Evolutionary conservation across 2,329 filamentous ascomycete species (phyloP), one percentile per base, ranked within the genome.

Genomic region (Biscogniauxia mediterranea): DNA sequence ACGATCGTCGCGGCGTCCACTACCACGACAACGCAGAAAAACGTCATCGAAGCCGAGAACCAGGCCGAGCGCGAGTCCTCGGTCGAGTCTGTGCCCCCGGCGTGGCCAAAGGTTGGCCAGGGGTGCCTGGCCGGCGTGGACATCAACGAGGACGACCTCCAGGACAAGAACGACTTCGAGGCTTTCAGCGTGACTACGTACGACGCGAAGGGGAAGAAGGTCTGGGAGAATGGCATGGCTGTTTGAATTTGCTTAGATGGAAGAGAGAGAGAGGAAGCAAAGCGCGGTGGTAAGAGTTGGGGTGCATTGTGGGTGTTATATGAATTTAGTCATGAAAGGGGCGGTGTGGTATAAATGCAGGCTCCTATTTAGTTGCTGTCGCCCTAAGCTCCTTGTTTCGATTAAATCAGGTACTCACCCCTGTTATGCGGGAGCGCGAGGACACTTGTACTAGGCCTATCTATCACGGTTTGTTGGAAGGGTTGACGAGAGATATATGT

Each of bases 161-260:
- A 65, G 17, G 73, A 74, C 25, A 64, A 70, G 3, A 69, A 73
- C 25, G 75, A 77, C 56, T 72, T 68, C 54, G 71, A 72, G 51
- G 69, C 72, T 3, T 78, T 77, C 61, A 77, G 75, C 54, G 69
- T 75, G 52, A 68, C 72, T 2, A 69, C 73, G 0, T 77, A 75
- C 49, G 71, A 76, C 38, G 19, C 46, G 4, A 69, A 68, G 23
- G 74, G 73, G 15, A 68, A 66, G 53, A 73, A 73, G 59, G 55
- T 73, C 2, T 61, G 67, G 56, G 74, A 72, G 62, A 72, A 73
- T 26, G 75, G 74, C 9, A 71, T 69, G 65, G 38, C 65, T 5
- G 66, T 71, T 2, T 68, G 52, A 67, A 15, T 32, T 4, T 32
- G 3, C 7, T 28, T 28, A 28, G 26, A 32, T 32, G 23, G 23